phyloP scores from a whole-genome alignment of 306 rosid species.

The Dalbergia cochinchinensis region DNA sequence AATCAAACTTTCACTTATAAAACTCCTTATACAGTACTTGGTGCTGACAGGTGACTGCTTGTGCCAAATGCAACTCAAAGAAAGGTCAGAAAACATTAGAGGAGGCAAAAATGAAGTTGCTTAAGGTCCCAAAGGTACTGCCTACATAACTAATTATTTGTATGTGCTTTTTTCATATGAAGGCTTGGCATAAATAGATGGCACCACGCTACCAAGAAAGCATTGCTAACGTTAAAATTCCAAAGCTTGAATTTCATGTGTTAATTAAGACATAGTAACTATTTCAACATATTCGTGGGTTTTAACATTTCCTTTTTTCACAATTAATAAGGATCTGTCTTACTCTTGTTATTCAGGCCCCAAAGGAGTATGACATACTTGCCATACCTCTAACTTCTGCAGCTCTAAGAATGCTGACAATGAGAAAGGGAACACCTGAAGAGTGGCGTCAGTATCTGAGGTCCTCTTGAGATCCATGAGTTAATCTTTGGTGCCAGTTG shows the following conservation, averaged over 20 bases:
- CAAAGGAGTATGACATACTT: slow-evolving; percentile 91
- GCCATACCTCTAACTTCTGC: slow-evolving; percentile 89
- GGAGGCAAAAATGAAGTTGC: slow-evolving; percentile 91
- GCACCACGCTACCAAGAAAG: slow-evolving; percentile 16
- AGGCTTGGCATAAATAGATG: slow-evolving; percentile 18
- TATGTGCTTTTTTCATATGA: slow-evolving; percentile 36
- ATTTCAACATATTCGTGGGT: slow-evolving; percentile 30
- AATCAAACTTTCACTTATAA: not conserved
- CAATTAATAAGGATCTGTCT: slow-evolving; percentile 17
- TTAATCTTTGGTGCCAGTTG: slow-evolving; percentile 27
- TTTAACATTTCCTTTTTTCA: slow-evolving; percentile 15
- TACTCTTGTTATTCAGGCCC: slow-evolving; percentile 65
- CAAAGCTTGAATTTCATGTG: slow-evolving; percentile 14
- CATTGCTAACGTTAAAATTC: slow-evolving; percentile 18
- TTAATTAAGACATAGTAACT: slow-evolving; percentile 24
- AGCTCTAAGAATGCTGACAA: slow-evolving; percentile 76
- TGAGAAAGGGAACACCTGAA: slow-evolving; percentile 85
- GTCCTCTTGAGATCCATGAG: slow-evolving; percentile 55
- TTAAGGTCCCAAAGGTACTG: slow-evolving; percentile 80
- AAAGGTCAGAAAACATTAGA: slow-evolving; percentile 83
- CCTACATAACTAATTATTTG: slow-evolving; percentile 27
- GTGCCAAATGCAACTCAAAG: slow-evolving; percentile 85
- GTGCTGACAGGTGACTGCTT: slow-evolving; percentile 81
- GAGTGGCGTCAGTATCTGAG: slow-evolving; percentile 95
- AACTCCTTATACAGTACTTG: slow-evolving; percentile 40